Evolutionary conservation across 371 early-diverging fungal genomes (phyloP), one percentile per base, ranked within the genome.

Genomic region (Fennellomyces sp.): DNA sequence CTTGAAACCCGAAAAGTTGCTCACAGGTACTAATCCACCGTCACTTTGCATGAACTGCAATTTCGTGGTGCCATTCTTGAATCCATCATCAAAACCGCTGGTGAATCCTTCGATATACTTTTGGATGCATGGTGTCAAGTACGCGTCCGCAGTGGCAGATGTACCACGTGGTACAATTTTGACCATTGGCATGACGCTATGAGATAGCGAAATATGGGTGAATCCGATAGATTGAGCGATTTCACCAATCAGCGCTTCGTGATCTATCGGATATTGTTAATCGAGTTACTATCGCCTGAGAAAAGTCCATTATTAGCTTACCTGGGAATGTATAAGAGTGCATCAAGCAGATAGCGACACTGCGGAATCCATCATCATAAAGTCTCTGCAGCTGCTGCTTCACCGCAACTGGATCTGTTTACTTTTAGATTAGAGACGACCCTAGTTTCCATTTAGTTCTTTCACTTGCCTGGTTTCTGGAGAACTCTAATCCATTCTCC

Each of bases 41-140:
- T 97, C 97, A 51, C 90, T 89, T 72, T 95, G 96, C 98, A 98
- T 98, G 70, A 98, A 97, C 69, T 94, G 94, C 29, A 96, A 75
- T 11, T 85, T 80, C 7, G 91, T 91, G 6, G 81, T 79, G 21
- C 73, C 63, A 0, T 58, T 63, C 27, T 70, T 56, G 26, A 91
- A 75, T 10, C 87, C 84, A 30, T 84, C 85, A 67, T 95, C 94
- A 66, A 98, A 97, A 1, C 96, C 97, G 26, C 82, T 71, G 4
- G 87, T 77, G 67, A 97, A 97, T 1, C 91, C 90, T 39, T 87
- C 71, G 17, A 96, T 83, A 63, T 97, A 97, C 6, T 84, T 80
- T 50, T 88, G 83, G 60, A 97, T 94, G 63, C 90, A 88, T 2
- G 97, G 98, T 2, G 97, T 95, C 56, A 98, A 77, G 64, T 97